Evolutionary conservation across 305 asterid genomes (phyloP), one percentile per base, ranked within the genome.

Genomic region (Solanum hybrid): DNA sequence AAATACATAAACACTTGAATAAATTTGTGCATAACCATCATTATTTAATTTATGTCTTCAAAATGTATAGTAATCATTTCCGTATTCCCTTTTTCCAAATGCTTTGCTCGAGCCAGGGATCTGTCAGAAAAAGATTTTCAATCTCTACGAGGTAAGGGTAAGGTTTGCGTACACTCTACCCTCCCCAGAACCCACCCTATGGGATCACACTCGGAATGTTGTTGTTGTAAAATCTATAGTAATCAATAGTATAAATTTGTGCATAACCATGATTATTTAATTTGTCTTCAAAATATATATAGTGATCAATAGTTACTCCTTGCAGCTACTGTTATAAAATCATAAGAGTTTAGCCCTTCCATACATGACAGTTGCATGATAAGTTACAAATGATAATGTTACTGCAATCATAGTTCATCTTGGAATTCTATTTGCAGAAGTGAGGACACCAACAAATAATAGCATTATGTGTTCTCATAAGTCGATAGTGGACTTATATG

Each of bases 1-100:
- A 91, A 81, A 75, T 79, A 89, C 64, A 92, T 78, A 89, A 89
- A 88, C 34, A 86, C 74, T 57, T 51, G 3, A 31, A 61, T 89
- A 81, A 79, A 40, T 78, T 34, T 74, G 51, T 78, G 12, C 75
- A 57, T 18, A 57, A 34, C 73, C 16, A 34, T 16, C 22, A 78
- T 18, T 39, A 39, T 85, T 34, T 73, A 24, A 22, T 85, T 89
- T 73, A n/a, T 31, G 73, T 64, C 73, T 6, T 57, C 87, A 89
- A 73, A 89, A 71, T 13, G 35, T 79, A 79, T 20, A 36, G 85
- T 31, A 31, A 75, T 75, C 7, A 0, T 31, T 75, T 75, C 39
- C 1, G 37, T 75, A 31, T 75, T 74, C 80, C 37, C 80, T 14
- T 75, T 75, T 29, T 6, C 5, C 31, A 69, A 75, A 75, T 31